Base-by-base conservation (phyloP, 305 asterid species). In the Fraxinus sp. region DNA sequence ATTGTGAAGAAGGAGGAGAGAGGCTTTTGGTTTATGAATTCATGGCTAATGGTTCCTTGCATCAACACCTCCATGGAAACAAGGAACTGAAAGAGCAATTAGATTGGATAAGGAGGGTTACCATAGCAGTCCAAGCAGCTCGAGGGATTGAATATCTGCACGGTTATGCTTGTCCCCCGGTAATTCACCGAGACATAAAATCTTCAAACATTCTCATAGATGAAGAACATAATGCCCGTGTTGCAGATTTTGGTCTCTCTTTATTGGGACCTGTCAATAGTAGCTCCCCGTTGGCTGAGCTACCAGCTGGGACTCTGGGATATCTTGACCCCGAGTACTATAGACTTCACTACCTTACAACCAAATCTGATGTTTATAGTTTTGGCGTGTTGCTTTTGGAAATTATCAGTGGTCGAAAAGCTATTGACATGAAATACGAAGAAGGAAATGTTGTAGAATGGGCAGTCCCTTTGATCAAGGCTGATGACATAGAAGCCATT, bases 121-220 rank as follows among this genome's bases (percentile, higher is more conserved):
- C 90, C 0, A 89, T 89, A 49, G 91, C 90, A 30, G 91, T 89
- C 77, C 90, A 89, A 83, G 90, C 90, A 9, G 90, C 90, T 77
- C 83, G 90, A 1, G 91, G 90, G 44, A 89, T 89, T 71, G 90
- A 87, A 70, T 89, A 89, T 71, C 76, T 89, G 57, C 91, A 89
- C 16, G 91, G 89, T 6, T 89, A 89, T 70, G 91, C 91, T 46
- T 89, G 91, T 77, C 91, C 91, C 32, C 91, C 91, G 2, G 91
- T 89, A 39, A 89, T 89, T 77, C 91, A 89, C 79, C 82, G 91
- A 11, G 91, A 89, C 74, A 89, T 89, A 13, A 89, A 89, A 76
- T 89, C 91, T 14, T 89, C 91, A 5, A 87, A 87, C 89, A 89
- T 89, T 72, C 90, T 89, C 32, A 87, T 87, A 74, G 91, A 89